Evolutionary conservation across 1,284 basidiomycete species (phyloP), one percentile per base, ranked within the genome.

Genomic region (Ganoderma lucidum): DNA sequence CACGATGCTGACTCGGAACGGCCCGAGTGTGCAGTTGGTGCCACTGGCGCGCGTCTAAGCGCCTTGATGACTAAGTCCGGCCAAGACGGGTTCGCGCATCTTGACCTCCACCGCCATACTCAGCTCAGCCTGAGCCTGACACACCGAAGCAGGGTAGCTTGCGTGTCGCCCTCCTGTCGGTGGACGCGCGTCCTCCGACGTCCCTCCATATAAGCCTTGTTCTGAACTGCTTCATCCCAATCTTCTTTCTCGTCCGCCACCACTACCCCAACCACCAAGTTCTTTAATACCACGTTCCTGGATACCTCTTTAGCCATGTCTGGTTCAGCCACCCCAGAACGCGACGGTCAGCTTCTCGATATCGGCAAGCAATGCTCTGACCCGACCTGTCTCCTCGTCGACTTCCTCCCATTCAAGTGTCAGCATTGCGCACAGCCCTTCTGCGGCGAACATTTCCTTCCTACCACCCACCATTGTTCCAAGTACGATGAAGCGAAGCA

Each of bases 321-420:
- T 32, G 70, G 70, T 60, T 74, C 74, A 35, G 72, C 72, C 23
- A 75, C 75, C 39, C 73, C 75, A 6, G 83, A 86, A 64, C 83
- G 81, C 70, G 86, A 90, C 68, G 75, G 81, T 19, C 85, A 89
- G 39, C 82, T 94, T 23, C 84, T 94, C 63, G 80, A 82, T 59
- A 79, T 94, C 70, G 93, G 93, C n/a, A 85, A 87, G 68, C 90
- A 92, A 75, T 95, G 93, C 80, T 87, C 90, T 23, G 84, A 87
- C 60, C 75, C 84, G 0, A 80, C 85, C 2, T 95, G 93, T 80
- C 79, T 83, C 39, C 85, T 92, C 71, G 85, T 94, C 75, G 93
- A 95, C 81, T 95, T 93, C 75, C 82, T 95, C n/a, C 93, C 93
- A 0, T 91, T 93, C 84, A 91, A 90, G 80, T 94, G 93, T 77